Evolutionary conservation across 495 filamentous ascomycete species (phyloP), one percentile per base, ranked within the genome.

Genomic region (Lepraria neglecta): DNA sequence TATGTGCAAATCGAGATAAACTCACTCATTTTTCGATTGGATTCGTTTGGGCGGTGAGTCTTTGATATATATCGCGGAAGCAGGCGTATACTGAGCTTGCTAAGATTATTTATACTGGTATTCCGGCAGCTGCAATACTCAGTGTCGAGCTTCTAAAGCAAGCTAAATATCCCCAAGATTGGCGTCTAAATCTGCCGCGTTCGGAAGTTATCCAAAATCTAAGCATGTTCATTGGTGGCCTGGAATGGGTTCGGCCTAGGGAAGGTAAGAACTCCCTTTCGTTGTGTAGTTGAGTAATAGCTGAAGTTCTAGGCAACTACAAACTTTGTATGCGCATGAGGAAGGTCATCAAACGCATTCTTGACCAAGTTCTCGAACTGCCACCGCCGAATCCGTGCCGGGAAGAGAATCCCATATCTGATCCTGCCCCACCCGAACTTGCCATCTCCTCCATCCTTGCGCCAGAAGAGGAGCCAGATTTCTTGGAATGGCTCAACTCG

Each of bases 171-270:
- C 68, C 73, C 0, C 65, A 70, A 4, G 66, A 74, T 47, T 65
- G 72, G 53, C 52, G 64, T 28, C 61, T 74, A 35, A 59, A 74
- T 58, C 69, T 82, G 4, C 82, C 83, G 0, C 78, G 83, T 17
- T 82, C 84, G 1, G 80, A 84, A 63, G 74, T 82, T 11, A 82
- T 86, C 40, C 84, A 85, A 47, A 83, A 85, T 58, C 74, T 87
- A 7, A 85, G 82, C 59, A 77, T 85, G 15, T 82, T 88, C 48
- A 75, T 85, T 19, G 83, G 81, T 0, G 78, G 77, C 40, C 70
- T 87, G 5, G 78, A 78, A 7, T 81, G 80, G 74, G 75, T 87
- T 1, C 70, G 74, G 5, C 82, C 82, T 1, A 77, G 72, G 0
- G 79, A 80, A 30, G 78, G 81, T 6, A 82, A 83, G 57, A 82